Evolutionary conservation across 164 flowering plant species (phyloP), one percentile per base, ranked within the genome.

Genomic region (Cinnamomum micranthum): DNA sequence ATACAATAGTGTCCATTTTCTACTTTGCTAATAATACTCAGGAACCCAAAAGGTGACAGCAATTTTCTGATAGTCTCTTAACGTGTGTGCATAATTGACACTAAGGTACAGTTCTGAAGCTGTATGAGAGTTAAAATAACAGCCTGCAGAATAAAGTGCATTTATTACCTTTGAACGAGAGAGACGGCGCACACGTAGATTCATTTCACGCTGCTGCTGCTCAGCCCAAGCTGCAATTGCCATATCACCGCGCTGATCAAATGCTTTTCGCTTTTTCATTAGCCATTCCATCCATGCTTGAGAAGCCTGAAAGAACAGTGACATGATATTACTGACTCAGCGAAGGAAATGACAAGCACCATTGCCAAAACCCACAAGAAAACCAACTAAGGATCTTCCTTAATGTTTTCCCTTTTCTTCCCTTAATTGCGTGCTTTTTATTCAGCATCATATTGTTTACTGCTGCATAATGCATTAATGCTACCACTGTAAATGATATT

Each of bases 241-340:
- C 98, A 92, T 90, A 77, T 95, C 99, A 84, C 98, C 99, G 59
- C 98, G 87, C 80, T 91, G 99, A 84, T 95, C 99, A 84, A 93
- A 95, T 66, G 99, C 98, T 81, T 88, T 92, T 68, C 96, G 82
- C 77, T 93, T 95, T 76, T 92, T 95, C 58, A 95, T 78, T 19
- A 95, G 85, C 97, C 98, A 93, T 74, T 93, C 99, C 96, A 90
- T 91, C 99, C 99, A 95, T 80, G 99, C 95, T 91, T 92, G 87
- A 72, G 98, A 95, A 77, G 98, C 99, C 99, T 95, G 69, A 77
- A 28, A 13, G 51, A 28, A 31, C 24, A 60, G 3, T 9, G 24
- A 13, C 28, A 63, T 6, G n/a, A 55, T 22, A 50, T 64, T 12
- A 65, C 50, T 73, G 2, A 7, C 41, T 50, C n/a, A 6, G 19